Conservation (phyloP, 1,139 yeast species). For the Spencermartinsiella ligniputridi region DNA sequence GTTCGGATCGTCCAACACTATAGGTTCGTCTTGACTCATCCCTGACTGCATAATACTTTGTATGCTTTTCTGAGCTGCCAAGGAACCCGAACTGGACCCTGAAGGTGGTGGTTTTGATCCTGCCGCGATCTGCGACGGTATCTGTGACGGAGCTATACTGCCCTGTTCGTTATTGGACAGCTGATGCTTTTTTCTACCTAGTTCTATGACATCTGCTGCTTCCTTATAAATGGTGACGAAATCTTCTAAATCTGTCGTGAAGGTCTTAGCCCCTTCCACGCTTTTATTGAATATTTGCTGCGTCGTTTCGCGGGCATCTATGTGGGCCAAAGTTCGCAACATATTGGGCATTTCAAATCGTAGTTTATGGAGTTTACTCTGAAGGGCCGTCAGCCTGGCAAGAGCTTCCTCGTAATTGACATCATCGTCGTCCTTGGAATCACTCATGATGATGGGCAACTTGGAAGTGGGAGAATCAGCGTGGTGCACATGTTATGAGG, state of each 20-base stretch:
- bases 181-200: background rate
- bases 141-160: background rate
- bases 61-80: slow-evolving; percentile 1
- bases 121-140: background rate
- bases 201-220: background rate
- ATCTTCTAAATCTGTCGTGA: slow-evolving; percentile 1
- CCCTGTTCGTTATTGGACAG: too few relatives aligned
- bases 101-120: background rate
- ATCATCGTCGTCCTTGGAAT: slow-evolving; percentile 1
- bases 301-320: slow-evolving; percentile 18
- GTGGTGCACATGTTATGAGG: too few relatives aligned
- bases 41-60: slow-evolving; percentile 6
- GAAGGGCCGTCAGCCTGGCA: slow-evolving; percentile 13
- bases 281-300: slow-evolving; percentile 1
- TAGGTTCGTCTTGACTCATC: slow-evolving; percentile 3
- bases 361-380: slow-evolving; percentile 16
- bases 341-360: slow-evolving; percentile 19
- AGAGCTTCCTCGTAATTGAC: slow-evolving; percentile 14
- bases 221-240: slow-evolving; percentile 1
- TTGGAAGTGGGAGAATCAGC: too few relatives aligned
- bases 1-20: slow-evolving; percentile 3
- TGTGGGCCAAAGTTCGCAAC: slow-evolving; percentile 19
- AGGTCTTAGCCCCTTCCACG: background rate
- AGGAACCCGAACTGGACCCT: background rate
- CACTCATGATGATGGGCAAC: too few relatives aligned